Conservation (phyloP, 2,329 filamentous ascomycete species). For the Paecilomyces sp. region DNA sequence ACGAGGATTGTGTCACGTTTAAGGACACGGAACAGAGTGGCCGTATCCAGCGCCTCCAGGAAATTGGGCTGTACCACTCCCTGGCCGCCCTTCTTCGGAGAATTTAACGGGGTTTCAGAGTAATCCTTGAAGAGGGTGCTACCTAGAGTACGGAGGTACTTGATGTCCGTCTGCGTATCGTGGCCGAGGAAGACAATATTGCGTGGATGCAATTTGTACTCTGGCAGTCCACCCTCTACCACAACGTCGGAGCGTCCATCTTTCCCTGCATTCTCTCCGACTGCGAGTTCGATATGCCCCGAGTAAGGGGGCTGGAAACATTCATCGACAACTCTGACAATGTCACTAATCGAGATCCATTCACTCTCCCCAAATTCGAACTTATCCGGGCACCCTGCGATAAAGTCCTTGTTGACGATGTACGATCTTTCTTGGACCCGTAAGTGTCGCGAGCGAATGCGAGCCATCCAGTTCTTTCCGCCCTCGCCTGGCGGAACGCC, state of each 20-base stretch:
- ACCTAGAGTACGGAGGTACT: slow-evolving; percentile 58
- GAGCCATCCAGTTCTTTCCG: slow-evolving; percentile 59
- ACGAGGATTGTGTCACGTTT: slow-evolving; percentile 46
- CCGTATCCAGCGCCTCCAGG: slow-evolving; percentile 65
- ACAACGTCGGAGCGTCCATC: background rate
- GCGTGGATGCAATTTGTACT: slow-evolving; percentile 26
- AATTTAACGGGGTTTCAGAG: background rate
- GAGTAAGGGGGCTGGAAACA: slow-evolving; percentile 55
- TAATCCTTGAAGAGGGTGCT: slow-evolving; percentile 41
- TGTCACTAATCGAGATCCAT: slow-evolving; percentile 41
- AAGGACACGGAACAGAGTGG: slow-evolving; percentile 60
- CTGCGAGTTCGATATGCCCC: slow-evolving; percentile 11
- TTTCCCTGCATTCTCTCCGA: slow-evolving; percentile 2
- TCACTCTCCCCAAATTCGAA: slow-evolving; percentile 65
- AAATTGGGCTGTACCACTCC: slow-evolving; percentile 35
- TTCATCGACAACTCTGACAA: slow-evolving; percentile 40
- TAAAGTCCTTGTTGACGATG: slow-evolving; percentile 60
- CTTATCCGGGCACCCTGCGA: slow-evolving; percentile 65
- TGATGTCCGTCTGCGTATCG: slow-evolving; percentile 59
- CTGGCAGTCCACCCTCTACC: slow-evolving; percentile 2
- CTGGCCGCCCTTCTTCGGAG: background rate
- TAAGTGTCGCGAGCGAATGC: slow-evolving; percentile 67
- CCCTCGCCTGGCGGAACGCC: slow-evolving; percentile 52
- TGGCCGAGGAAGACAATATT: slow-evolving; percentile 76
- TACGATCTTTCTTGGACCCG: slow-evolving; percentile 63